Evolutionary conservation across 345 rosid species (phyloP), one percentile per base, ranked within the genome.

Genomic region (Fremontodendron californicum): DNA sequence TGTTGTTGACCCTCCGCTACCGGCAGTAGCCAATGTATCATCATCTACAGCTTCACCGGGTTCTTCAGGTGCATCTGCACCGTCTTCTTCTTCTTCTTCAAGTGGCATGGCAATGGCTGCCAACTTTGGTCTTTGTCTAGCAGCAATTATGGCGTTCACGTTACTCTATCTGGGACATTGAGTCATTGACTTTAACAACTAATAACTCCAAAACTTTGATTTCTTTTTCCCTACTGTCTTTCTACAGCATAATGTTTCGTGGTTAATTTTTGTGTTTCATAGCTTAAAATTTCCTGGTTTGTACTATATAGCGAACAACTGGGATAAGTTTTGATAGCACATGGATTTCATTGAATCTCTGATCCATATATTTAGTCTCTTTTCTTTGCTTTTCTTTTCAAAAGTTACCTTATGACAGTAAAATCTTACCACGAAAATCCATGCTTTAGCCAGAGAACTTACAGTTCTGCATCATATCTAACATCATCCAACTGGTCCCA

Each of bases 1-100:
- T 57, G 78, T 91, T 13, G 83, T 83, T n/a, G 94, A 92, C 70
- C 98, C 97, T 6, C 97, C 99, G 52, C 84, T 95, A 29, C 97
- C 98, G 1, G 82, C 94, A 0, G 92, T 89, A 62, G 66, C 84
- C 35, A 74, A 78, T 12, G 60, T 52, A 37, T 55, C 82, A 18
- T 8, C 83, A 9, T 4, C 84, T 3, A 33, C 77, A 71, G 46
- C 62, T 27, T 61, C 77, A 58, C 23, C 77, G 8, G 69, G 77
- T 55, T 69, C 77, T 43, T 16, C 78, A 4, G 58, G 76, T 45
- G 57, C 82, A 15, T 52, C 85, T 0, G 42, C 79, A 73, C 68
- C n/a, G n/a, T n/a, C n/a, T n/a, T n/a, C n/a, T n/a, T n/a, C 82
- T 35, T 31, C 25, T 52, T 52, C 3, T n/a, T 80, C 93, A 64